These are phyloP conservation scores for Graphilbum sp. DNA, from an alignment of 2,329 filamentous ascomycete species.

Conservation along the genomic window DNA sequence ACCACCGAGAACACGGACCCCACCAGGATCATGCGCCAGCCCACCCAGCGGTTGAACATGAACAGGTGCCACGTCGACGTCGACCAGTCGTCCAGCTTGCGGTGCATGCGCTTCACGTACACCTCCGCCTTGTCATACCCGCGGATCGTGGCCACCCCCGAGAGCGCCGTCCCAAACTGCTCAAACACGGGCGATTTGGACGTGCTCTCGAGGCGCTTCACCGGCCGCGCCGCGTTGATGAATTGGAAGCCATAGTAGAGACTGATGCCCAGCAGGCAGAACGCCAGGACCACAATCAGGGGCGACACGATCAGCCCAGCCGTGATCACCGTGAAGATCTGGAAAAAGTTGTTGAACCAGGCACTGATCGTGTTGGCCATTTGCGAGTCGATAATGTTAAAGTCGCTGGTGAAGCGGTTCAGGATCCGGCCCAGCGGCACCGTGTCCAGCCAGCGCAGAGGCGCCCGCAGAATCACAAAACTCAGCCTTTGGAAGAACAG, in stretches of 20 bases:
- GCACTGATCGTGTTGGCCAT: slow-evolving; percentile 48
- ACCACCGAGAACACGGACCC: slow-evolving; percentile 52
- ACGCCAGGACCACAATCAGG: slow-evolving; percentile 45
- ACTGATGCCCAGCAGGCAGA: slow-evolving; percentile 39
- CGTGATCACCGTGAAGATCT: slow-evolving; percentile 47
- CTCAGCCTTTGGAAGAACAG: slow-evolving; percentile 51
- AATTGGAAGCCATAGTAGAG: slow-evolving; percentile 44
- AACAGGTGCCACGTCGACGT: slow-evolving; percentile 51
- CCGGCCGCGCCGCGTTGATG: slow-evolving; percentile 53
- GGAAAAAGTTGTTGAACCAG: slow-evolving; percentile 41
- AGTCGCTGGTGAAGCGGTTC: slow-evolving; percentile 66
- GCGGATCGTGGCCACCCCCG: slow-evolving; percentile 59
- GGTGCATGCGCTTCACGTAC: slow-evolving; percentile 56
- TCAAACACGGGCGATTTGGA: slow-evolving; percentile 69
- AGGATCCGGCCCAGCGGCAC: slow-evolving; percentile 61
- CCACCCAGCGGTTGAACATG: slow-evolving; percentile 65
- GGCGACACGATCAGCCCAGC: slow-evolving; percentile 54
- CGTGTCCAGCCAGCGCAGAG: slow-evolving; percentile 66
- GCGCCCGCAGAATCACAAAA: slow-evolving; percentile 51
- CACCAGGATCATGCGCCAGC: slow-evolving; percentile 52
- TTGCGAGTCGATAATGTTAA: slow-evolving; percentile 54
- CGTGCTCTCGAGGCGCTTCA: slow-evolving; percentile 63
- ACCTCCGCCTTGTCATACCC: slow-evolving; percentile 52
- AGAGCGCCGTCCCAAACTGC: slow-evolving; percentile 57
- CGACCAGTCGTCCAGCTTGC: slow-evolving; percentile 50